These are phyloP conservation scores for Cucumis hystrix DNA, from an alignment of 306 rosid genomes.

Conservation along the genomic window DNA sequence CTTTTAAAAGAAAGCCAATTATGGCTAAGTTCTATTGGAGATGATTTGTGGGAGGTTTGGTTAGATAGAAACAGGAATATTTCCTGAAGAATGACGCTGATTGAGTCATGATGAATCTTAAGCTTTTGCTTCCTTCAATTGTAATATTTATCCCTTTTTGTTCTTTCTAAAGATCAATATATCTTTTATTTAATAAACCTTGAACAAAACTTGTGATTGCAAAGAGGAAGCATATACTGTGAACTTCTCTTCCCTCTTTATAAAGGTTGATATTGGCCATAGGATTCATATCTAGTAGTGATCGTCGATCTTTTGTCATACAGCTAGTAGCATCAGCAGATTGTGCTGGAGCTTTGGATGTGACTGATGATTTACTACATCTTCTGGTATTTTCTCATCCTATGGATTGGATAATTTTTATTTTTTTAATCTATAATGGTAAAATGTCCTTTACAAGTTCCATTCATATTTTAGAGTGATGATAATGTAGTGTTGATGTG, in stretches of 20 bases:
- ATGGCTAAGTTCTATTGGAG: not conserved
- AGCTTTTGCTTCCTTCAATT: not conserved
- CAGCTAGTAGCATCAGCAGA: constrained; percentile 99
- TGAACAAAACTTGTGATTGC: not conserved
- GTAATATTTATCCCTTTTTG: not conserved
- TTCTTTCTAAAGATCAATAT: not conserved
- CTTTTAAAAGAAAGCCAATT: not conserved
- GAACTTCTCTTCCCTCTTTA: not conserved
- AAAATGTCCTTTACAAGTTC: not conserved
- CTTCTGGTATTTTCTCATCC: constrained; percentile 45
- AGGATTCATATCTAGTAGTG: not conserved
- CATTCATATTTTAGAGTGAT: not conserved
- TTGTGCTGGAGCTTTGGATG: constrained; percentile 96
- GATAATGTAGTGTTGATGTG: not conserved
- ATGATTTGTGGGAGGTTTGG: not conserved
- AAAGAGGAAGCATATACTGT: not conserved
- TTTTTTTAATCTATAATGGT: not conserved
- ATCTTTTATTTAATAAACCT: not conserved
- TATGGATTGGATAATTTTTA: not conserved
- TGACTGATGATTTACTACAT: constrained; percentile 83
- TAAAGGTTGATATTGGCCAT: not conserved
- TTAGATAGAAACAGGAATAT: not conserved
- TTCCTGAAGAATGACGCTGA: not conserved
- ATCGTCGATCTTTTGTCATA: constrained; percentile 33
- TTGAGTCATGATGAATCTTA: not conserved